Conservation (phyloP, 192 early-diverging fungal species). For the Entomortierella lignicola region DNA sequence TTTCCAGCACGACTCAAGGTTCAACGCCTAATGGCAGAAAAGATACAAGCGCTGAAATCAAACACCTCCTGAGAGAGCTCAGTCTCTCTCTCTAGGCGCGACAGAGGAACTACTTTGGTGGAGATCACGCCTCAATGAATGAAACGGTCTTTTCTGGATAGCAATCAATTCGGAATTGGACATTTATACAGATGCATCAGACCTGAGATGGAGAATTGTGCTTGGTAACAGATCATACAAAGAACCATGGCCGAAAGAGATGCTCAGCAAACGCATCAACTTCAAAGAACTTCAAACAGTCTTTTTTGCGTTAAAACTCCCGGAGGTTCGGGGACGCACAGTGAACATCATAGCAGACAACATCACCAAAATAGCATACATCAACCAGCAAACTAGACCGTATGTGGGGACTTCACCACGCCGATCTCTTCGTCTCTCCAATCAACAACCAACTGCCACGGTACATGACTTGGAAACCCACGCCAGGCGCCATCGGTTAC, state of each 20-base stretch:
- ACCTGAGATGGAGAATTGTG: slow-evolving; percentile 23
- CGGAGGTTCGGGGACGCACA: neutral
- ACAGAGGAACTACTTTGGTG: slow-evolving; percentile 29
- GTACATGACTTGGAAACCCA: slow-evolving; percentile 26
- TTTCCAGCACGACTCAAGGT: slow-evolving; percentile 31
- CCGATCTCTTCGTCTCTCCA: slow-evolving; percentile 22
- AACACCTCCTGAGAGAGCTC: slow-evolving; percentile 26
- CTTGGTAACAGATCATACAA: slow-evolving; percentile 11
- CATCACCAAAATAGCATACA: slow-evolving; percentile 19
- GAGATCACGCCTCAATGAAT: slow-evolving; percentile 13
- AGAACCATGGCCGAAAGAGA: slow-evolving; percentile 9
- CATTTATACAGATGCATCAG: slow-evolving; percentile 32
- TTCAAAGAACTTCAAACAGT: slow-evolving; percentile 21
- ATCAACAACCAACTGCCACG: slow-evolving; percentile 14
- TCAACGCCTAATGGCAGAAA: slow-evolving; percentile 14
- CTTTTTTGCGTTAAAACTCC: neutral
- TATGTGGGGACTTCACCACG: slow-evolving; percentile 31
- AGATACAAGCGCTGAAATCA: slow-evolving; percentile 32
- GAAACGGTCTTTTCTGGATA: slow-evolving; percentile 31
- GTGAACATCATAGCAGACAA: slow-evolving; percentile 29
- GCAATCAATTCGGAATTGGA: slow-evolving; percentile 17
- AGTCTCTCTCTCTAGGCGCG: slow-evolving; percentile 18
- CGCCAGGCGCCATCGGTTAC: slow-evolving; percentile 10
- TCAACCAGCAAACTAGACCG: slow-evolving; percentile 11
- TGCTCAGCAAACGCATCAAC: slow-evolving; percentile 19